phyloP scores from a whole-genome alignment of 495 filamentous ascomycete genomes.

The Darksidea phi region DNA sequence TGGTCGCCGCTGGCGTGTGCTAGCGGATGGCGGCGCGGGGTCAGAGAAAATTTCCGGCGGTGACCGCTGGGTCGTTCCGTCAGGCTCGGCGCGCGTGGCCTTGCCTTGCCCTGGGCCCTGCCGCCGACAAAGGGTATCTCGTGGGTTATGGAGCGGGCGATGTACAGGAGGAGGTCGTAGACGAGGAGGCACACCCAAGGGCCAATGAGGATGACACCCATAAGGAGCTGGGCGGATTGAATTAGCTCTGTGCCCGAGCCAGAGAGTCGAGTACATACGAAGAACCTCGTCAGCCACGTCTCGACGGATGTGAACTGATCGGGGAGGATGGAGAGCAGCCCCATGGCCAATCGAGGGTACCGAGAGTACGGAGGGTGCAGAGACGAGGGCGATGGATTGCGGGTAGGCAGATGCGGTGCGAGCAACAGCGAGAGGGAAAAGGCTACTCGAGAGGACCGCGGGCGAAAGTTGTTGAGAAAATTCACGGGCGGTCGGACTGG shows the following conservation, averaged over 20 bases:
- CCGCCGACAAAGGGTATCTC: constrained; percentile 64
- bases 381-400: background rate
- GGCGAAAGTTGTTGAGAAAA: too few relatives aligned
- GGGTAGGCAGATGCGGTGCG: background rate
- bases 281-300: constrained; percentile 62
- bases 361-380: background rate
- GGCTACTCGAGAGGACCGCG: too few relatives aligned
- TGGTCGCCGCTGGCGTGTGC: background rate
- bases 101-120: constrained; percentile 58
- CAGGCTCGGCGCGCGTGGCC: constrained; percentile 64
- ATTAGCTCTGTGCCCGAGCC: constrained; percentile 4
- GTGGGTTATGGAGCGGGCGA: constrained; percentile 58
- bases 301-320: constrained; percentile 56
- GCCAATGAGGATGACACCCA: constrained; percentile 62
- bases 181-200: constrained; percentile 66
- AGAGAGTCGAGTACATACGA: constrained; percentile 50
- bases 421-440: too few relatives aligned
- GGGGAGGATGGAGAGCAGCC: constrained; percentile 66
- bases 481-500: too few relatives aligned
- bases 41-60: constrained; percentile 52
- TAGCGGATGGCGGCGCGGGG: constrained; percentile 5
- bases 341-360: constrained; percentile 46
- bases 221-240: constrained; percentile 56
- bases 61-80: constrained; percentile 58
- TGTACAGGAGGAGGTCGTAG: constrained; percentile 67